Conservation (phyloP, 2,329 filamentous ascomycete genomes). For the Diplodia mutila region DNA sequence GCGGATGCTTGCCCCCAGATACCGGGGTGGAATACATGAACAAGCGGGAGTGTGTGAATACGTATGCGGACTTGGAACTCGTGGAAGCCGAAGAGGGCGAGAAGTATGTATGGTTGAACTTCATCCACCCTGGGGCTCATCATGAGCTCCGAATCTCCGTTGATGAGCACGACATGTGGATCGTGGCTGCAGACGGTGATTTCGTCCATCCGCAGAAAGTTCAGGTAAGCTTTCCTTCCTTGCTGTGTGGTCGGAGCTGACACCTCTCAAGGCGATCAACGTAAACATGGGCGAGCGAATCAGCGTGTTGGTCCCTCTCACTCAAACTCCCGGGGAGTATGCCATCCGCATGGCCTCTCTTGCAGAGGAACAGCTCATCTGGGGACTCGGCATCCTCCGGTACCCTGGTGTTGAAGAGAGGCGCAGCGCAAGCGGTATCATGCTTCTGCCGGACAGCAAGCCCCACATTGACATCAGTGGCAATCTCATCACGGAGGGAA, state of each 20-base stretch:
- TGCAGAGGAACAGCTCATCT: conserved; percentile 58
- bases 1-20: not conserved
- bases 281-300: conserved; percentile 59
- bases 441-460: conserved; percentile 28
- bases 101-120: not conserved
- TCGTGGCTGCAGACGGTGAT: conserved; percentile 59
- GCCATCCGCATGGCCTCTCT: conserved; percentile 58
- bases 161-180: conserved; percentile 58
- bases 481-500: conserved; percentile 41
- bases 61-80: not conserved
- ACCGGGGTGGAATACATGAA: not conserved
- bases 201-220: conserved; percentile 59
- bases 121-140: conserved; percentile 5
- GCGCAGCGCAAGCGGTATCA: conserved; percentile 25
- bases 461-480: conserved; percentile 59
- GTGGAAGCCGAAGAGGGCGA: not conserved
- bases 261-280: conserved; percentile 41
- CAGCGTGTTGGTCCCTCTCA: conserved; percentile 55
- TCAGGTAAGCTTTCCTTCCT: conserved; percentile 33
- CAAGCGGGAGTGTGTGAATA: not conserved
- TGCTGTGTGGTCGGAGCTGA: not conserved
- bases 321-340: conserved; percentile 54
- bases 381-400: conserved; percentile 56
- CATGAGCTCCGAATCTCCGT: conserved; percentile 45
- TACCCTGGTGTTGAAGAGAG: conserved; percentile 35